Percentiles rank a stretch among this genome's conserved stretches.
Evolutionary conservation across 345 rosid genomes (phyloP).

Genomic region (Linum tenue): DNA sequence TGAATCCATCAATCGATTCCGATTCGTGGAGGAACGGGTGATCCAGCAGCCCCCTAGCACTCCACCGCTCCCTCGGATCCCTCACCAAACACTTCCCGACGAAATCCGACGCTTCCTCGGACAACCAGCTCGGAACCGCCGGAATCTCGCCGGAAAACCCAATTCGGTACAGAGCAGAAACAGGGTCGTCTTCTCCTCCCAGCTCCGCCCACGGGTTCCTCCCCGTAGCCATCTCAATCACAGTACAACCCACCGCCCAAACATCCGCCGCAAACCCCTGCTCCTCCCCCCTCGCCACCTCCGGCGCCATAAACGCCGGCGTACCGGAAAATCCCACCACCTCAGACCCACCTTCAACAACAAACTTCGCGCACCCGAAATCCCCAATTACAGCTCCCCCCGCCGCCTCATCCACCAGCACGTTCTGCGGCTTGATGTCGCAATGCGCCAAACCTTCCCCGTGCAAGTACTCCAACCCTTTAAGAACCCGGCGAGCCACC

Average conservation of each 20-base stretch:
- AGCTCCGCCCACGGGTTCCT: constrained; percentile 30
- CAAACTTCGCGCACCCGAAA: not conserved
- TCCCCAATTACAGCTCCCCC: not conserved
- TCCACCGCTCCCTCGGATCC: constrained; percentile 47
- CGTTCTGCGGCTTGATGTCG: not conserved
- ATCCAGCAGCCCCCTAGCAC: constrained; percentile 34
- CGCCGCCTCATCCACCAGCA: not conserved
- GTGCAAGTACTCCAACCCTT: not conserved
- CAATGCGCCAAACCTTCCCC: not conserved
- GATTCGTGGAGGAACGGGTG: constrained; percentile 28
- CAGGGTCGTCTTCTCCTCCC: constrained; percentile 19
- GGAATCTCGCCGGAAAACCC: constrained; percentile 41
- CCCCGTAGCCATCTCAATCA: constrained; percentile 3
- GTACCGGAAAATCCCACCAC: not conserved
- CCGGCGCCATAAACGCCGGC: not conserved
- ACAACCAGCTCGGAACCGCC: constrained; percentile 33
- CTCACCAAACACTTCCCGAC: constrained; percentile 43
- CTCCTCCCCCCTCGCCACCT: not conserved
- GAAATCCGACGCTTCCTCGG: constrained; percentile 52
- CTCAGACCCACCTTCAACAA: not conserved
- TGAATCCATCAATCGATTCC: too few species aligned
- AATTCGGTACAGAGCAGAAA: constrained; percentile 35
- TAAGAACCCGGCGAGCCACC: not conserved
- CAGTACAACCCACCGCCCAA: not conserved
- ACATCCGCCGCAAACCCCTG: not conserved